Conservation (phyloP, 257 asterid species). For the Avicennia marina region DNA sequence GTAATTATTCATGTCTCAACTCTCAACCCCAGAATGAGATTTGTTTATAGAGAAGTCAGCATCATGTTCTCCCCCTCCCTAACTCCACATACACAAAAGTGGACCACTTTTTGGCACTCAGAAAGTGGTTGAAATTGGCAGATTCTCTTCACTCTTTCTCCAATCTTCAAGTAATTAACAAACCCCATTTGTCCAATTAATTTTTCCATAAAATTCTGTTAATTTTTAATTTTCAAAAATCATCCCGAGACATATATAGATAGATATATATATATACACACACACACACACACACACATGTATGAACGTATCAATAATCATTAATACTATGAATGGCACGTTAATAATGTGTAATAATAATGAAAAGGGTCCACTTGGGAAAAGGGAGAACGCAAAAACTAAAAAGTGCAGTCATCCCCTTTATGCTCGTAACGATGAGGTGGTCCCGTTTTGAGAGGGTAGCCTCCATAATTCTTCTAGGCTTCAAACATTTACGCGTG, state of each 20-base stretch:
- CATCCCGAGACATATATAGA: too few relatives aligned
- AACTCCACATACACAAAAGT: constrained; percentile 9
- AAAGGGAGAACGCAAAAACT: constrained; percentile 14
- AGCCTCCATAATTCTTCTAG: constrained; percentile 4
- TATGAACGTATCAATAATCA: too few relatives aligned
- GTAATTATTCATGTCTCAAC: background rate
- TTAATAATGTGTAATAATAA: too few relatives aligned
- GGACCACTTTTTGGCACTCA: constrained; percentile 19
- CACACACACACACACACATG: too few relatives aligned
- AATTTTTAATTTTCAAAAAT: too few relatives aligned
- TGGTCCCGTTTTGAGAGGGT: constrained; percentile 38
- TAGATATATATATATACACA: too few relatives aligned
- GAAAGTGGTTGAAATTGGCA: constrained; percentile 13
- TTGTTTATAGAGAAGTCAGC: background rate
- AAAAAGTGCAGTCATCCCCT: constrained; percentile 35
- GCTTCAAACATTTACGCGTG: too few relatives aligned
- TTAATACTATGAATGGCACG: too few relatives aligned
- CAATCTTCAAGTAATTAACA: background rate
- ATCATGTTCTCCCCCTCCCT: constrained; percentile 6
- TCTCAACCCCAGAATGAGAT: background rate
- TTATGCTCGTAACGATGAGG: constrained; percentile 40
- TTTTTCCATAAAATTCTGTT: too few relatives aligned
- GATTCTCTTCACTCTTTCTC: constrained; percentile 13
- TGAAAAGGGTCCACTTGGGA: constrained; percentile 37
- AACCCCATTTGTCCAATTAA: background rate